Base-by-base conservation (phyloP, 768 basidiomycete genomes). In the Mycena alexandri region DNA sequence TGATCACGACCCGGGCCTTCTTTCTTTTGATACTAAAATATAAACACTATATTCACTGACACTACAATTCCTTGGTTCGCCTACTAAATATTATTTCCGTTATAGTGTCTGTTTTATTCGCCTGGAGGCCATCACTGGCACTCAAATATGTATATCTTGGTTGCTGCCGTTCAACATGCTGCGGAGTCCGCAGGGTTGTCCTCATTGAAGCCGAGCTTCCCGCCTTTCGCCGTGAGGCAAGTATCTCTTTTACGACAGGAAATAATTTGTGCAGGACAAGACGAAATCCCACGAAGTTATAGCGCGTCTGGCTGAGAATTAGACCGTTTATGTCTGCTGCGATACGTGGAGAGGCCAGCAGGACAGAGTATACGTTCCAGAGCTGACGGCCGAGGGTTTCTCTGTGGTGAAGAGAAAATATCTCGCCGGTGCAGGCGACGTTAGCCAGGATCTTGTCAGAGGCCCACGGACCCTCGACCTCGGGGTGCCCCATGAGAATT, bases 271-370 rank as follows among this genome's bases (percentile, higher is more conserved):
- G 62, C 52, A 63, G n/a, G 19, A 63, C 22, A 7, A 57, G 24
- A 13, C 38, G 22, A 36, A 64, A 57, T 9, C 63, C 63, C 1
- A 64, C 46, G n/a, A 57, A 57, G 34, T 17, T 64, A n/a, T 56
- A 56, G 47, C 63, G 63, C 22, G 55, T 29, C 55, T 56, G 63
- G 25, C 41, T 43, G 54, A 64, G 47, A 13, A 64, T 64, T 19
- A 57, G 19, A 5, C 55, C 63, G 46, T 64, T 56, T 22, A 51
- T 57, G 13, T 64, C 63, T 33, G 46, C 29, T n/a, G 53, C 41
- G 24, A 51, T 34, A n/a, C 25, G 54, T 6, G 55, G 63, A n/a
- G 63, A 64, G 13, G 55, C 63, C 10, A 64, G 63, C 16, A 64
- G 29, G 29, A 64, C 48, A 4, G 38, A 56, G 38, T 64, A 57